Conservation (phyloP, 805 yeast species). For the Yarrowia sp. region DNA sequence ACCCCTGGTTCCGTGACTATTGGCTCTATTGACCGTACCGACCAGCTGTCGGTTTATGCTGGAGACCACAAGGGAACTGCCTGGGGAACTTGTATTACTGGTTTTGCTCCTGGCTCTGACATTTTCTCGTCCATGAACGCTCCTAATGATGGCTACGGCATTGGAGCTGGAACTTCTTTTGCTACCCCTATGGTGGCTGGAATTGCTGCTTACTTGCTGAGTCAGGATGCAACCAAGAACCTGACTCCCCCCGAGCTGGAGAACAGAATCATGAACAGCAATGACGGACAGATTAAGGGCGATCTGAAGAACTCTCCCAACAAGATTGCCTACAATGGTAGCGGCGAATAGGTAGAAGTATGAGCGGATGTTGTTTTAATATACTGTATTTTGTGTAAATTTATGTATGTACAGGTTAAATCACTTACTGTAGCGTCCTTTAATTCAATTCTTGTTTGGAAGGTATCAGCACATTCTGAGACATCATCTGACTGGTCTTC, state of each 20-base stretch:
- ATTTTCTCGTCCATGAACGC: conserved; percentile 62
- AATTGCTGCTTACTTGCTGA: conserved; percentile 72
- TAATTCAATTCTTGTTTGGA: too few species aligned
- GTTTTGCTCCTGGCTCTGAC: conserved; percentile 95
- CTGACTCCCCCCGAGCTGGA: conserved; percentile 11
- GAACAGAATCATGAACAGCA: conserved; percentile 2
- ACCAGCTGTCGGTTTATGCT: neutral
- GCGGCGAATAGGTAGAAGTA: neutral
- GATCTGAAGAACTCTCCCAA: conserved; percentile 16
- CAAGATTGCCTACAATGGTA: conserved; percentile 16
- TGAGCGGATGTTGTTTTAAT: too few species aligned
- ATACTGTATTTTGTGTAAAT: too few species aligned
- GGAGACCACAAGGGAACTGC: conserved; percentile 14
- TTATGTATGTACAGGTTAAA: too few species aligned
- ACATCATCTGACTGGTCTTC: too few species aligned
- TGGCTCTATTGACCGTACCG: conserved; percentile 3
- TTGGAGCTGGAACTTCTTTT: conserved; percentile 89
- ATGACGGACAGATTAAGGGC: conserved; percentile 7
- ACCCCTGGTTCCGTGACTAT: neutral
- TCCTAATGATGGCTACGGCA: conserved; percentile 46
- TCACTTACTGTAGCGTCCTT: too few species aligned
- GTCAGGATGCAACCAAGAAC: neutral
- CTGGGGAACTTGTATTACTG: conserved; percentile 90
- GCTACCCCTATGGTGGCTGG: conserved; percentile 98
- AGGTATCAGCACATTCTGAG: too few species aligned